These are phyloP conservation scores for Coniochaeta ligniaria DNA, from an alignment of 2,329 filamentous ascomycete species.

Conservation along the genomic window DNA sequence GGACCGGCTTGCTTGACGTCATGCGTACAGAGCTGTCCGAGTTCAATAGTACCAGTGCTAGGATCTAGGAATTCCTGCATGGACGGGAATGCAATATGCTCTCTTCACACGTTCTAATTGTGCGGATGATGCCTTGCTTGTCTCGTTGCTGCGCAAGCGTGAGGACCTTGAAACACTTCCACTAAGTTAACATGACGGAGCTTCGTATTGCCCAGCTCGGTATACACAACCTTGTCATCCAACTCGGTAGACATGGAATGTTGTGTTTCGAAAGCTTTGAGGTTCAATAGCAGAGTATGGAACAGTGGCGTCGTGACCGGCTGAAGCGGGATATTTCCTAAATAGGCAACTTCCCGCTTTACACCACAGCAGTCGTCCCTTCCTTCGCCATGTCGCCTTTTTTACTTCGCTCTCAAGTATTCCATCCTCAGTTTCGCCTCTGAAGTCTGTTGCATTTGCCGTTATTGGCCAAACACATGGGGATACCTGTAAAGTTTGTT, in stretches of 20 bases:
- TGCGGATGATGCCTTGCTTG: background rate
- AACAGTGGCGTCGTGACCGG: background rate
- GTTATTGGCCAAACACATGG: background rate
- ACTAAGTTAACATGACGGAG: background rate
- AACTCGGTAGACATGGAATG: background rate
- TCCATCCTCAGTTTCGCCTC: background rate
- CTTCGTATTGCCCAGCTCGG: background rate
- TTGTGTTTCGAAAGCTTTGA: background rate
- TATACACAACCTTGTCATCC: background rate
- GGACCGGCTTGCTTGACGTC: background rate
- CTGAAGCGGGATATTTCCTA: background rate
- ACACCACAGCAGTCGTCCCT: conserved; percentile 3
- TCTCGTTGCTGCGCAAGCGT: background rate
- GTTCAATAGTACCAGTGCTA: background rate
- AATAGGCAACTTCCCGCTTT: background rate
- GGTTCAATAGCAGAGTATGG: background rate
- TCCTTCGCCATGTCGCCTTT: conserved; percentile 15
- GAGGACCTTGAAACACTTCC: background rate
- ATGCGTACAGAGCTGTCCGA: background rate
- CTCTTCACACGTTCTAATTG: background rate
- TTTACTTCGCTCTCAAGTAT: background rate
- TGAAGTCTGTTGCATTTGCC: background rate
- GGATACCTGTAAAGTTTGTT: conserved; percentile 13
- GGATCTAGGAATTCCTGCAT: background rate
- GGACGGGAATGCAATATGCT: background rate